Conservation (phyloP, 768 basidiomycete genomes). For the Kwoniella sp. region DNA sequence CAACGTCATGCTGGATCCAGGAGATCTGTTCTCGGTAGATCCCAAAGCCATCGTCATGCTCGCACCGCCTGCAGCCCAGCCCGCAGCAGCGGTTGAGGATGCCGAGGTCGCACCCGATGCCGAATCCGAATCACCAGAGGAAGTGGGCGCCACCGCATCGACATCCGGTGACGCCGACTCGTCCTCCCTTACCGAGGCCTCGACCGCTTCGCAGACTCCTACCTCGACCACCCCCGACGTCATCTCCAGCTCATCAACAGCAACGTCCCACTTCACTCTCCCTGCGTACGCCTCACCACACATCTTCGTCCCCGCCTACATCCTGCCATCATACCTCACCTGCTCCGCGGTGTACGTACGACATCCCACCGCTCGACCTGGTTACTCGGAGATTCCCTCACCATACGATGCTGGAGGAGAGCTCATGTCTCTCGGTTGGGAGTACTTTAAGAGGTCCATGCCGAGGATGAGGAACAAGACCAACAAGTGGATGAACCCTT, state of each 20-base stretch:
- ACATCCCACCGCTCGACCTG: conserved; percentile 93
- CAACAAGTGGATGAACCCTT: conserved; percentile 30
- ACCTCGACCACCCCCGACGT: conserved; percentile 3
- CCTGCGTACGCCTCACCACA: conserved; percentile 83
- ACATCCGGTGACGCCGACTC: conserved; percentile 28
- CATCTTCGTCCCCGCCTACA: conserved; percentile 88
- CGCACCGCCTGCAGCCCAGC: conserved; percentile 18
- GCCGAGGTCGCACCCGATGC: conserved; percentile 7
- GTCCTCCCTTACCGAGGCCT: conserved; percentile 12
- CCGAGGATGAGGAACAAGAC: conserved; percentile 37
- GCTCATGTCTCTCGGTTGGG: conserved; percentile 87
- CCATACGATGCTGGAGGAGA: conserved; percentile 96
- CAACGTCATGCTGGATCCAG: conserved; percentile 83
- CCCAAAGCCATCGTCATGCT: conserved; percentile 74
- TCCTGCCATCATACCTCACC: conserved; percentile 77
- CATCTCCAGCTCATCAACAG: conserved; percentile 38
- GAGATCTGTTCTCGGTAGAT: conserved; percentile 88
- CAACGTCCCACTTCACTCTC: conserved; percentile 63
- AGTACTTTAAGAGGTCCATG: conserved; percentile 61
- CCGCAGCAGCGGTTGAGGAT: conserved; percentile 1
- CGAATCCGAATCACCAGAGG: conserved; percentile 18
- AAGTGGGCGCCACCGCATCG: conserved; percentile 20
- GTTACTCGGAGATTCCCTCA: conserved; percentile 83
- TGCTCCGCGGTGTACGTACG: conserved; percentile 91
- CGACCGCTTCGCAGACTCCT: conserved; percentile 11